Conservation (phyloP, 2,329 filamentous ascomycete genomes). For the Myriosclerotinia scirpicola region DNA sequence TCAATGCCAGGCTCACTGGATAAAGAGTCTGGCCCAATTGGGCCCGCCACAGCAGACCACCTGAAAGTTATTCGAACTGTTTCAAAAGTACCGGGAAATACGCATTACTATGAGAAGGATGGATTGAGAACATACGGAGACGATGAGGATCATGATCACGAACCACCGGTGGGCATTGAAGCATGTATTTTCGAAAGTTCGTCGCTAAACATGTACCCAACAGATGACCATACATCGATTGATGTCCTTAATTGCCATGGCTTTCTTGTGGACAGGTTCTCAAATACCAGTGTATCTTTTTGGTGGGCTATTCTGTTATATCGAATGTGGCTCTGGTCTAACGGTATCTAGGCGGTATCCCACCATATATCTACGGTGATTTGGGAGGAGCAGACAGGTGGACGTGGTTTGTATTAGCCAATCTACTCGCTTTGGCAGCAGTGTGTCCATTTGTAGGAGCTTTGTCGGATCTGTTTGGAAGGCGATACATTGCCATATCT, state of each 20-base stretch:
- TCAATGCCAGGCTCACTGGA: slow-evolving; percentile 31
- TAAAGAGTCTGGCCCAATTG: slow-evolving; percentile 26
- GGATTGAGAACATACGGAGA: slow-evolving; percentile 49
- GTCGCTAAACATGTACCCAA: slow-evolving; percentile 49
- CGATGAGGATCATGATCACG: slow-evolving; percentile 49
- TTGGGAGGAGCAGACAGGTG: slow-evolving; percentile 52
- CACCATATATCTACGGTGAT: slow-evolving; percentile 56
- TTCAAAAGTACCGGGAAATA: slow-evolving; percentile 32
- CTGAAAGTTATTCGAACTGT: slow-evolving; percentile 10
- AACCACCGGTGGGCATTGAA: slow-evolving; percentile 44
- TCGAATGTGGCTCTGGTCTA: neutral
- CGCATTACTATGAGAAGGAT: slow-evolving; percentile 30
- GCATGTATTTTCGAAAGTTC: neutral
- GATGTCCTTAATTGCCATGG: slow-evolving; percentile 57
- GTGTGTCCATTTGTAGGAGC: slow-evolving; percentile 65
- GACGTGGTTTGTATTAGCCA: slow-evolving; percentile 45
- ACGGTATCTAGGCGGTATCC: slow-evolving; percentile 44
- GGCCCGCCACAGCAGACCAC: neutral
- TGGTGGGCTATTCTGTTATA: slow-evolving; percentile 36
- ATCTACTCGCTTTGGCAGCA: slow-evolving; percentile 56
- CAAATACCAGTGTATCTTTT: slow-evolving; percentile 60
- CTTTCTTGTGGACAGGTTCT: slow-evolving; percentile 60
- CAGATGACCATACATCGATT: slow-evolving; percentile 57
- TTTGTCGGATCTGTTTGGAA: slow-evolving; percentile 62
- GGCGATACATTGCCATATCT: slow-evolving; percentile 57